Evolutionary conservation across 1,284 basidiomycete genomes (phyloP), one percentile per base, ranked within the genome.

Genomic region (Waitea zeae): DNA sequence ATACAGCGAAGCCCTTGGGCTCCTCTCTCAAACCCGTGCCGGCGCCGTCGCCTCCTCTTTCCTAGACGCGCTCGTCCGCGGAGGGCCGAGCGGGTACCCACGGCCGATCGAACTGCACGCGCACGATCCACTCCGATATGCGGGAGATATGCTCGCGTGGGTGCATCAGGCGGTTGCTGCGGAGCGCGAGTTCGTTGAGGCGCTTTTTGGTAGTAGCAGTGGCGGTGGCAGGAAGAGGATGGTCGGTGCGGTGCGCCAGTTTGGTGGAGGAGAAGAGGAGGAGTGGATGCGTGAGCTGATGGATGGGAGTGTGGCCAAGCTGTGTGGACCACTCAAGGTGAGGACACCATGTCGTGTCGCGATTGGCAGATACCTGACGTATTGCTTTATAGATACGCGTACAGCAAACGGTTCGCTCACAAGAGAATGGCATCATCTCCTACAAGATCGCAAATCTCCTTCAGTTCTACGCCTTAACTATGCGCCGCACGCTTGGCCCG

Each of bases 111-210:
- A 98, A 54, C 64, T 97, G 3, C 90, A 97, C 49, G 93, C 93
- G 0, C 93, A 98, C 48, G 93, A 98, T 51, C 90, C 93, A 0
- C 67, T 89, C 41, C 76, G 93, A 17, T 98, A 98, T 51, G 78
- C 95, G 12, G 92, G 93, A 13, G 93, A 97, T 52, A 97, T 98
- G 87, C 72, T 98, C 3, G 93, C 92, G 0, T 98, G 93, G 95
- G 78, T 97, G 1, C 93, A 98, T 55, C 95, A 98, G 40, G 70
- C 82, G 0, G 89, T 95, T 39, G 93, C 93, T 0, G 81, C 79
- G 3, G 93, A 98, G 53, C 78, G 81, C 34, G 95, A 98, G 55
- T 88, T 90, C 47, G 62, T 96, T 14, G 88, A 93, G 47, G 63
- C 70, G 19, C 54, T 95, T 24, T 93, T 95, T 44, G 77, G 70